Evolutionary conservation across 2,329 filamentous ascomycete genomes (phyloP).

Genomic region (Pseudocercospora musae): DNA sequence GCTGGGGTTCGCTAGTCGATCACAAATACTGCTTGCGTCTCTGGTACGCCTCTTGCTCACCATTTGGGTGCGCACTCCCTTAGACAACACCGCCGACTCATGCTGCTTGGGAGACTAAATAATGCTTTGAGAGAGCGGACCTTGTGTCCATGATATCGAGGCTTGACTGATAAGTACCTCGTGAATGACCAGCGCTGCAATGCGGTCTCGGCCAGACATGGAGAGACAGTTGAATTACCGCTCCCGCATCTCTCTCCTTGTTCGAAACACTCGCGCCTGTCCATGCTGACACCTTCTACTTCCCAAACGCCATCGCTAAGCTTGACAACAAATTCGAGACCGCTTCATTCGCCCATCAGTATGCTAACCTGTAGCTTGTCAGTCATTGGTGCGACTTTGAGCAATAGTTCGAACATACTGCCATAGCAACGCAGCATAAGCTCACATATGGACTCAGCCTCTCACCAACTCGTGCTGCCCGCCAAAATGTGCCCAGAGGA

Average conservation of each 20-base stretch:
- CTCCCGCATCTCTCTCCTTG: background rate
- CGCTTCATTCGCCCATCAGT: conserved; percentile 24
- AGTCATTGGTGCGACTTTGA: background rate
- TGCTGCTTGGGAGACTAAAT: background rate
- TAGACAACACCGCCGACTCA: background rate
- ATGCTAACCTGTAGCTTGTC: conserved; percentile 25
- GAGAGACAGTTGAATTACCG: background rate
- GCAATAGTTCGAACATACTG: conserved; percentile 56
- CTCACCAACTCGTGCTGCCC: conserved; percentile 88
- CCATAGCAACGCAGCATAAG: conserved; percentile 90
- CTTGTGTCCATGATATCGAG: background rate
- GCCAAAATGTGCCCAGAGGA: conserved; percentile 82
- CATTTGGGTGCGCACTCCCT: background rate
- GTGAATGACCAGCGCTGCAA: background rate
- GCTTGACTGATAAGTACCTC: background rate
- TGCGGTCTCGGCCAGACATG: background rate
- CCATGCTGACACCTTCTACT: background rate
- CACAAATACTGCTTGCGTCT: background rate
- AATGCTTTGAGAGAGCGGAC: background rate
- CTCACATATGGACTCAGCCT: conserved; percentile 92
- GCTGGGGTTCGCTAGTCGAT: background rate
- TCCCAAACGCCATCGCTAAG: conserved; percentile 26
- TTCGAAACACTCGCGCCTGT: background rate
- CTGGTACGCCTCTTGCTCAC: background rate
- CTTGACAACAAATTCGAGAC: background rate